Percentiles rank a stretch among this genome's conserved stretches.
Evolutionary conservation across 352 stramenopile species (phyloP).

Genomic region (Phytopythium aichiense): DNA sequence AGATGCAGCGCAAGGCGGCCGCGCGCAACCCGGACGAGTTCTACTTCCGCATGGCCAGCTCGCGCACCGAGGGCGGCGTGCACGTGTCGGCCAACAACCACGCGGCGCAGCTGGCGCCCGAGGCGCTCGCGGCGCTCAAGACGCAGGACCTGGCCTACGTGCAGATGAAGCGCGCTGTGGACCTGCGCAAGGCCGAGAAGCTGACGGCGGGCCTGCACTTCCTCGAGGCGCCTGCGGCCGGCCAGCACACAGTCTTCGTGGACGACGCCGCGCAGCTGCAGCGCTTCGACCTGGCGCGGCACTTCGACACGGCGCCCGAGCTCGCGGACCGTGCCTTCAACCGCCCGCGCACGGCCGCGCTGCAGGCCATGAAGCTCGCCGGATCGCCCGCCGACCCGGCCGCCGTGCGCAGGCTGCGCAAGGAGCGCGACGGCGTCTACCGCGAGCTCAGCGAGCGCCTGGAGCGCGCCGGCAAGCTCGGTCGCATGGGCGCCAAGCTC

Average conservation of each 20-base stretch:
- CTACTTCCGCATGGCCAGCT: conserved; percentile 96
- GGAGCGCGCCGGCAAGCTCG: conserved; percentile 61
- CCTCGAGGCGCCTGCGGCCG: conserved; percentile 64
- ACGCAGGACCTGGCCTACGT: conserved; percentile 96
- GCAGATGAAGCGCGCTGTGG: conserved; percentile 82
- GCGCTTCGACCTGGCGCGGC: conserved; percentile 86
- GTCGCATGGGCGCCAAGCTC: conserved; percentile 66
- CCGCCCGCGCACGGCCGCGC: conserved; percentile 53
- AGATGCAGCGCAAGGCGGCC: conserved; percentile 90
- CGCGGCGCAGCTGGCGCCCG: conserved; percentile 47
- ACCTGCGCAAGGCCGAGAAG: conserved; percentile 77
- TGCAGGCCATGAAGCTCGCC: conserved; percentile 40
- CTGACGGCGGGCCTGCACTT: conserved; percentile 76
- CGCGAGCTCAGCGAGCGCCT: conserved; percentile 64
- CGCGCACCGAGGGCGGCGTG: conserved; percentile 69
- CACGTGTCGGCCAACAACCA: conserved; percentile 81
- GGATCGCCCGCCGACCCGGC: conserved; percentile 28
- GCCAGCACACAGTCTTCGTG: conserved; percentile 95
- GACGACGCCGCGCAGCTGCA: conserved; percentile 73
- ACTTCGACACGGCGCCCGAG: conserved; percentile 90
- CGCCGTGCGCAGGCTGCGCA: conserved; percentile 49
- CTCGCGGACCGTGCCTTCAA: conserved; percentile 73
- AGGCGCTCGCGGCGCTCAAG: conserved; percentile 91
- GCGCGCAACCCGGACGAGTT: conserved; percentile 99
- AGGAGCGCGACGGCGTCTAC: conserved; percentile 64